Base-by-base conservation (phyloP, 139 green algal species). In the Chlamydomonas sp. region DNA sequence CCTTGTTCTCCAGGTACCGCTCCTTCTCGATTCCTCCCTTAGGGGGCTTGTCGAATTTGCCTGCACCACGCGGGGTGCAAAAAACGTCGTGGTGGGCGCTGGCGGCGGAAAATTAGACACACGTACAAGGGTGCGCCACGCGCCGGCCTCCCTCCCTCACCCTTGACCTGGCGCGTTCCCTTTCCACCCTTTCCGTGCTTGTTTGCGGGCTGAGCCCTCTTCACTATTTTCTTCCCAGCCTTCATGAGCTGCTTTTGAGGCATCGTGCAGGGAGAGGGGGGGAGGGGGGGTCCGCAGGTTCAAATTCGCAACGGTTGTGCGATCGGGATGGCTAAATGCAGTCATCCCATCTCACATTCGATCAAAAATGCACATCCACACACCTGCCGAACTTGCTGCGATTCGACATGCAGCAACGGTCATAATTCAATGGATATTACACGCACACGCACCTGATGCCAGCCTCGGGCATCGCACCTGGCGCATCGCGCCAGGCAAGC, bases 1-100 rank as follows among this genome's bases (percentile, higher is more conserved):
- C 54, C 54, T 64, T 64, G 26, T 64, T 20, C 16, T 64, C 54
- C 8, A 33, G 8, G 26, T 64, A 64, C 16, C 54, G 22, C 54
- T 64, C 54, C 24, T 36, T 22, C 26, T 64, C 54, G 26, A 64
- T 64, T 10, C 54, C 54, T 26, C 34, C 34, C 34, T 64, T 64
- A 36, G 54, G 54, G 24, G 54, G 54, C 54, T 64, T 64, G 54
- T 64, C 54, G 26, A 36, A 64, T 64, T 64, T 64, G 16, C 54
- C 54, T 64, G 54, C 16, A 36, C 20, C 8, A 64, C 8, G 54
- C 34, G 16, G 13, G 13, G 43, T 13, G 43, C 43, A 54, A 26
- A 13, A 54, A 54, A 54, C 16, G 16, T 16, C 43, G 43, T 54
- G 13, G 13, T 26, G 43, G 16, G 43, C 13, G 13, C 43, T 13